Base-by-base conservation (phyloP, 331 rosid genomes). In the Spiraea crenata region DNA sequence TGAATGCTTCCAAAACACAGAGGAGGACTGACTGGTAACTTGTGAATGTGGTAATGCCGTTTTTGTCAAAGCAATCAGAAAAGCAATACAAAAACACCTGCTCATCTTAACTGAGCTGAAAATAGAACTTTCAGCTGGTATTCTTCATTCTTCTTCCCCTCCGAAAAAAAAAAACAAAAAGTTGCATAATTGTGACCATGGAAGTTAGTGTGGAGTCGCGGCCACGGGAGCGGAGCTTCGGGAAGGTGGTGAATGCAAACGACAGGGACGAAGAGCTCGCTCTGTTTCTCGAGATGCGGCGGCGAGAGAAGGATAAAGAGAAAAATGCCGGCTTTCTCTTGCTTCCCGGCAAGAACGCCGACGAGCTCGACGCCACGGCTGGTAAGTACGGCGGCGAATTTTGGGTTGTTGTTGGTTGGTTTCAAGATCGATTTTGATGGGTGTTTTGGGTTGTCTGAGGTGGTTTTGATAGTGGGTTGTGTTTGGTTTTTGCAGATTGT, bases 231-330 rank as follows among this genome's bases (percentile, higher is more conserved):
- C 76, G 80, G 74, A 85, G 76, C 75, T 52, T 74, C 71, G 76
- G 79, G 80, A 88, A 80, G 90, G 85, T 85, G 90, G 88, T 75
- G 78, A 84, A 83, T 76, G 92, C 64, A 75, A 84, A 82, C 76
- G 92, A 77, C 79, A 89, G 86, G 77, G 96, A 91, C 31, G 96
- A 87, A 77, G 96, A 89, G 77, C 85, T 95, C 7, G 71, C 87
- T 45, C 49, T 89, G 86, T 86, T 95, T 69, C 84, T 91, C 25
- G 95, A 91, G 84, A 86, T 91, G 96, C 86, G 92, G 71, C 81
- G 90, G 79, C 79, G 86, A 34, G 97, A 91, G 89, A 88, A 88
- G 55, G 93, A 88, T 80, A 87, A 80, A 56, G 96, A 85, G 74
- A 79, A 68, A 16, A 82, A 70, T 66, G 79, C 65, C 37, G 17